Evolutionary conservation across 2,329 filamentous ascomycete species (phyloP), one percentile per base, ranked within the genome.

Genomic region (Cyclaneusma minus): DNA sequence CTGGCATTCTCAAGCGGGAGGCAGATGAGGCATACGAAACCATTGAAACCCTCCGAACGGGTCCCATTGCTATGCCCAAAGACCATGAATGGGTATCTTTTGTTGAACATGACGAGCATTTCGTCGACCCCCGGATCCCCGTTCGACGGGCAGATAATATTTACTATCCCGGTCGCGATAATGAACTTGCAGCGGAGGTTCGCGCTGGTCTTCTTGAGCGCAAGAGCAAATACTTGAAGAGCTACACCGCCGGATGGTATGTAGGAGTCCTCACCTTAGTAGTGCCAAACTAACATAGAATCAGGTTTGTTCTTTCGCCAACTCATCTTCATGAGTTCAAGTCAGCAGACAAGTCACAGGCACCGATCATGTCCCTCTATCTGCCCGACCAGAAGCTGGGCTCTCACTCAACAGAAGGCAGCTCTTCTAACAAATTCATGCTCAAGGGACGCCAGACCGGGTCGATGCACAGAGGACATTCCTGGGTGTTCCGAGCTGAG

Each of bases 311-410:
- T 24, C 61, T 98, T 39, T 93, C 89, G 41, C 82, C 89, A 10
- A 95, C 89, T 29, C 89, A 98, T 54, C 66, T 98, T 13, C 89
- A 98, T 56, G 89, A 98, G 54, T 98, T 95, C 67, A 94, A 93
- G 51, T 93, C 84, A n/a, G 83, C 84, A 38, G 87, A 95, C 54
- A 85, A 87, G 49, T 78, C 69, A 32, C 82, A 89, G 52, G 76
- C 80, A 20, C 89, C 89, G 1, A 71, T 95, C 47, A 94, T 98
- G 87, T 95, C 89, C 21, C 63, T 98, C 29, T 92, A 89, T 48
- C 68, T 98, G 15, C 80, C 80, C 5, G 89, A 95, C 41, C 89
- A 95, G 54, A 94, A 93, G 49, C 65, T 98, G 30, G 89, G 89
- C 19, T 91, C 85, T 18, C 84, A 91, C 48, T 94, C 87, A 7